Percentiles rank a stretch among this genome's conserved stretches.
Conservation (phyloP, 169 alveolate genomes). For the Plasmodium cynomolgi region DNA sequence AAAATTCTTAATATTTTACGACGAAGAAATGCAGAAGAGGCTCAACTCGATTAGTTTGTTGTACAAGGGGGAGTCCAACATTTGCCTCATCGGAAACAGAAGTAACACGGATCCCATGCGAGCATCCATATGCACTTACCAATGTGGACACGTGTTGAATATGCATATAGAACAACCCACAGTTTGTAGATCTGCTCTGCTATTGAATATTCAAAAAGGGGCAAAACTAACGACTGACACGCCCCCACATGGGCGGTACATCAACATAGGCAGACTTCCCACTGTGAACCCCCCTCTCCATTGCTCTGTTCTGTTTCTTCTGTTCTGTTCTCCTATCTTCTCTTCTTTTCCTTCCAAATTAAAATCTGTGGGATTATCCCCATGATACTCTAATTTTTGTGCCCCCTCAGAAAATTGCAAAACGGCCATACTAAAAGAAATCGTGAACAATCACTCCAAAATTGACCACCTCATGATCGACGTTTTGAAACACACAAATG, state of each 20-base stretch:
- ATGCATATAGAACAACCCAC: neutral
- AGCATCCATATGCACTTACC: neutral
- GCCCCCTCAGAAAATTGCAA: conserved; percentile 56
- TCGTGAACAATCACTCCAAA: conserved; percentile 2
- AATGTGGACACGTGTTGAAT: neutral
- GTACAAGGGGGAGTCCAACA: conserved; percentile 54
- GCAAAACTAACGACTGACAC: neutral
- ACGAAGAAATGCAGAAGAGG: conserved; percentile 62
- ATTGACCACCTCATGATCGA: conserved; percentile 33
- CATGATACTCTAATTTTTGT: neutral
- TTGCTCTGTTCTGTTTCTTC: neutral
- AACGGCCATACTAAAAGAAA: conserved; percentile 57
- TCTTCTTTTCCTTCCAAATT: neutral
- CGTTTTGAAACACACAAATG: conserved; percentile 34
- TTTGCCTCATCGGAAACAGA: conserved; percentile 50
- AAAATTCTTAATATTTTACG: conserved; percentile 46
- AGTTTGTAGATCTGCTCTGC: neutral
- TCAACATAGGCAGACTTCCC: neutral
- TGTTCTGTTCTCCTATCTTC: too few relatives aligned
- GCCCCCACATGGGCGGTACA: neutral
- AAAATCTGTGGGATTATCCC: neutral
- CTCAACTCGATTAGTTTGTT: conserved; percentile 49
- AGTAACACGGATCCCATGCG: conserved; percentile 11
- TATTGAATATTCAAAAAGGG: neutral
- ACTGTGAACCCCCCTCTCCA: neutral